Percentiles rank a stretch among this genome's conserved stretches.
Conservation (phyloP, 257 asterid genomes). For the Apocynum venetum region DNA sequence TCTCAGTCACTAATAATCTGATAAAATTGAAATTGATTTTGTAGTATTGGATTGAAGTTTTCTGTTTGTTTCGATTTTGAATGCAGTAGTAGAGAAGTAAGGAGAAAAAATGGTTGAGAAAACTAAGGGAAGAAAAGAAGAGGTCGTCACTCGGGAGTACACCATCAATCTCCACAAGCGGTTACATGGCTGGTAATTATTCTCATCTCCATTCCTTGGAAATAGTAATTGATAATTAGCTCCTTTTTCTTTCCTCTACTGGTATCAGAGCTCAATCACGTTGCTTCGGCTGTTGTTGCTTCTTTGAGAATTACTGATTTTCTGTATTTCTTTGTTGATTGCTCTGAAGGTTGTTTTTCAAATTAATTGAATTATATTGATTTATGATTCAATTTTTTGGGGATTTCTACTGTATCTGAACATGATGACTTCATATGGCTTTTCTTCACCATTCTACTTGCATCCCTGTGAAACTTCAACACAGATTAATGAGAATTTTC, state of each 20-base stretch:
- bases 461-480: too few species aligned
- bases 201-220: neutral
- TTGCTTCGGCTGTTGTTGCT: too few species aligned
- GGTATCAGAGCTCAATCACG: too few species aligned
- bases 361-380: too few species aligned
- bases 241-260: neutral
- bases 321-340: too few species aligned
- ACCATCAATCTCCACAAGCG: conserved; percentile 56
- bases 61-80: conserved; percentile 6
- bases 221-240: neutral
- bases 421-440: too few species aligned
- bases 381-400: too few species aligned
- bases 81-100: conserved; percentile 10
- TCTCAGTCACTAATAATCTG: neutral
- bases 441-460: too few species aligned
- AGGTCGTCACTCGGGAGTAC: conserved; percentile 50
- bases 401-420: too few species aligned
- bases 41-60: neutral
- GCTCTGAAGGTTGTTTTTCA: too few species aligned
- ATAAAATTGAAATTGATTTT: neutral
- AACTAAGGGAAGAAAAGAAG: conserved; percentile 45
- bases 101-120: conserved; percentile 36
- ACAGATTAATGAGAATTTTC: too few species aligned
- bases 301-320: too few species aligned
- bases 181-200: conserved; percentile 45